These are phyloP conservation scores for Trichoderma hamatum DNA, from an alignment of 2,329 filamentous ascomycete genomes.

Conservation along the genomic window DNA sequence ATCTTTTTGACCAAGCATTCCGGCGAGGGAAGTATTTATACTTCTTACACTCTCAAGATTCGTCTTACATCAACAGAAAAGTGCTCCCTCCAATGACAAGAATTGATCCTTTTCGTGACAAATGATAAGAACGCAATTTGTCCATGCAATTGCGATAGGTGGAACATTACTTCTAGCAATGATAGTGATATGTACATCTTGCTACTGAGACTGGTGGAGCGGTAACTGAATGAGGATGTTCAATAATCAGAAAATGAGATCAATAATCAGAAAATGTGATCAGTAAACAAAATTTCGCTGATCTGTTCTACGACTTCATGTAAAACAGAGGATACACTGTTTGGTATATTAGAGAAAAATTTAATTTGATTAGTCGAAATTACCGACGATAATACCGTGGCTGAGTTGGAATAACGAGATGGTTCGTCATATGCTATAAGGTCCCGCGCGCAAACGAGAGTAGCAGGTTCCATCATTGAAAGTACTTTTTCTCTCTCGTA, in stretches of 20 bases:
- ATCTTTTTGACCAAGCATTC: background rate
- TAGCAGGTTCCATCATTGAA: background rate
- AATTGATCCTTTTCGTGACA: background rate
- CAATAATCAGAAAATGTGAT: background rate
- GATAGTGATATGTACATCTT: background rate
- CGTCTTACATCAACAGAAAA: background rate
- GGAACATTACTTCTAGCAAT: background rate
- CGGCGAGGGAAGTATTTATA: background rate
- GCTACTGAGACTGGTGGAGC: background rate
- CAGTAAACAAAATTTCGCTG: background rate
- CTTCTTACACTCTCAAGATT: background rate
- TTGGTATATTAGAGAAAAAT: background rate
- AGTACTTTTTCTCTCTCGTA: background rate
- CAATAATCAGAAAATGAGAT: background rate
- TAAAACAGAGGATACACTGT: background rate
- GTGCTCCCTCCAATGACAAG: background rate
- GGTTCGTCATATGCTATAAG: background rate
- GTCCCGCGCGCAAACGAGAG: background rate
- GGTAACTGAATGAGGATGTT: background rate
- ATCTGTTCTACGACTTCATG: background rate
- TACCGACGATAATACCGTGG: background rate
- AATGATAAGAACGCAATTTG: background rate
- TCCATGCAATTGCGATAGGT: background rate
- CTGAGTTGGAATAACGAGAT: background rate
- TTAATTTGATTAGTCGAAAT: background rate